Base-by-base conservation (phyloP, 805 yeast species). In the Nakazawaea holstii region DNA sequence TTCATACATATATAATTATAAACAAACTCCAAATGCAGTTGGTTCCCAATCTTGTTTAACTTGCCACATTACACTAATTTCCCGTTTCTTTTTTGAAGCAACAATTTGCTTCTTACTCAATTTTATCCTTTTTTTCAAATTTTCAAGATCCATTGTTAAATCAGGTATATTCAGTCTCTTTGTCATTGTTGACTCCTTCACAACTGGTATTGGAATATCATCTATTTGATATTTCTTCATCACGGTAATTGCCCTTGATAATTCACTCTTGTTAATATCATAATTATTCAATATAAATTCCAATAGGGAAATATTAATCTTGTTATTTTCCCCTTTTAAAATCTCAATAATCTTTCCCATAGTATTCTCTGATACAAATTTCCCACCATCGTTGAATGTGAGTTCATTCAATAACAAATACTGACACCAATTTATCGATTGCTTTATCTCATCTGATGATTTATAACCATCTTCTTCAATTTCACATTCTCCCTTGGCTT, bases 21-120 rank as follows among this genome's bases (percentile, higher is more conserved):
- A 17, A 20, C 49, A 29, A 27, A 60, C 55, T 5, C 87, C 87
- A 61, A 80, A 79, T 1, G 86, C 83, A 47, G 62, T 70, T 0
- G 83, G 77, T 20, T 58, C 57, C 84, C 85, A 81, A 32, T 67
- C 53, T 0, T 59, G 46, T 40, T 64, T 62, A 13, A 49, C 49
- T 39, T 66, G 70, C 54, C 74, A 70, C 4, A 64, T 36, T 20
- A 37, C 50, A 30, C 41, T 35, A 24, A 24, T 8, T 35, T 17
- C 11, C 4, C 9, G 29, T 30, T 32, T 13, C 33, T 45, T 41
- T 49, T 45, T 50, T 42, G n/a, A 37, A 26, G 32, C 42, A 40
- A 11, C 41, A 15, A 11, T 40, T 35, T 29, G 41, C 36, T 26
- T 41, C 24, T 49, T 36, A n/a, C 38, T 41, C 15, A 50, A 41